phyloP scores from a whole-genome alignment of 108 stramenopile species.

The Stephanodiscus minutulus region DNA sequence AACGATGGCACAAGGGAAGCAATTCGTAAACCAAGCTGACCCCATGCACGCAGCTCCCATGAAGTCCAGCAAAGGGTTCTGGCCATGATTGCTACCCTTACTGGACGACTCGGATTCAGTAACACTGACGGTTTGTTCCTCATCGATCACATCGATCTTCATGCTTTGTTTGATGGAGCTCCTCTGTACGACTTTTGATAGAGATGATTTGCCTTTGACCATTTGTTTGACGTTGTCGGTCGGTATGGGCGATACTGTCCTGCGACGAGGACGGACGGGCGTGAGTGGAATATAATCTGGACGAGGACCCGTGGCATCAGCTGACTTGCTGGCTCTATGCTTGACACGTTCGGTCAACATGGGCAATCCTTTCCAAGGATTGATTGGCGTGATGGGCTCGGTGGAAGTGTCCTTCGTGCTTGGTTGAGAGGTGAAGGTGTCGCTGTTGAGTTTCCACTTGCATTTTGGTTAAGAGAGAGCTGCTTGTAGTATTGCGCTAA shows the following conservation, averaged over 20 bases:
- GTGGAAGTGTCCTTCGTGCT: too few species aligned
- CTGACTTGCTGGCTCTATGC: neutral
- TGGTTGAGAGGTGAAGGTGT: too few species aligned
- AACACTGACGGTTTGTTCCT: constrained; percentile 14
- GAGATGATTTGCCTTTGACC: neutral
- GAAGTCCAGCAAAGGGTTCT: constrained; percentile 36
- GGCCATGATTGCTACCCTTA: constrained; percentile 16
- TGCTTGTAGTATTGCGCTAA: too few species aligned
- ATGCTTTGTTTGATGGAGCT: neutral
- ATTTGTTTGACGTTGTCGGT: neutral
- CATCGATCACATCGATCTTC: constrained; percentile 3
- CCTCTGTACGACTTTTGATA: neutral
- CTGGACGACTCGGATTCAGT: constrained; percentile 34
- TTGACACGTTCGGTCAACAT: neutral
- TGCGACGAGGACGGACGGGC: neutral
- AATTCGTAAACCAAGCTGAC: constrained; percentile 43
- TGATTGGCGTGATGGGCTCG: neutral
- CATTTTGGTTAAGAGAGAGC: too few species aligned
- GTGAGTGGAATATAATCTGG: too few species aligned
- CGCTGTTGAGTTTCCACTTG: too few species aligned
- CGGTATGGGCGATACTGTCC: neutral
- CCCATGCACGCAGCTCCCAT: constrained; percentile 36
- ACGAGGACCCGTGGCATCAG: neutral
- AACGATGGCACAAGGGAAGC: constrained; percentile 47
- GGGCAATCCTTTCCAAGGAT: neutral